phyloP scores from a whole-genome alignment of 305 asterid species.

The Fraxinus platypoda region DNA sequence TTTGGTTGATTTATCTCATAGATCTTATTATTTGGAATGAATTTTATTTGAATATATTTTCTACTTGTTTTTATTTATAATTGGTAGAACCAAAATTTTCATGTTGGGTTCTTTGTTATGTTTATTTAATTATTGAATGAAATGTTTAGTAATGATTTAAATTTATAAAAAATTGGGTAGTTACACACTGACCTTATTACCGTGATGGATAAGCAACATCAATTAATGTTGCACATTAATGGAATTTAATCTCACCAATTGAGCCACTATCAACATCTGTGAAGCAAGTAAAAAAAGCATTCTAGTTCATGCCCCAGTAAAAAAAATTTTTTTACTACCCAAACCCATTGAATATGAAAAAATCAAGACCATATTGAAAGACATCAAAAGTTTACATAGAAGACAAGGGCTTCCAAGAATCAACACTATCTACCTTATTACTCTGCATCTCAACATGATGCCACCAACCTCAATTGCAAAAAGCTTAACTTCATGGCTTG shows the following conservation, averaged over 20 bases:
- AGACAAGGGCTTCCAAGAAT: slow-evolving; percentile 18
- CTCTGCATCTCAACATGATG: slow-evolving; percentile 21
- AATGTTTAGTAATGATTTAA: too few relatives aligned
- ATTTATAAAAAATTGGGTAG: too few relatives aligned
- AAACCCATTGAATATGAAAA: background rate
- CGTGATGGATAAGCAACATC: background rate
- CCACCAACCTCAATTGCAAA: background rate
- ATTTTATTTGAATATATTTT: too few relatives aligned
- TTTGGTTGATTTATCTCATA: too few relatives aligned
- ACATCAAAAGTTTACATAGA: background rate
- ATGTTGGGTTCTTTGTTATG: too few relatives aligned
- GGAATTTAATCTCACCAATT: background rate
- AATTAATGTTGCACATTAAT: background rate
- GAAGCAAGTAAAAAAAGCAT: background rate
- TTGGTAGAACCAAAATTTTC: too few relatives aligned
- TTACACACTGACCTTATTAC: background rate
- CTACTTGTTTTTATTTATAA: too few relatives aligned
- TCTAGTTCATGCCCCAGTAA: background rate
- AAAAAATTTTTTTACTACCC: background rate
- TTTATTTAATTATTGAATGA: too few relatives aligned
- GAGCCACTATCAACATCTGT: background rate
- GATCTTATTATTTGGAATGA: too few relatives aligned
- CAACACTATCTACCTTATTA: slow-evolving; percentile 33
- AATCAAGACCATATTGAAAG: background rate
- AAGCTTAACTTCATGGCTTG: slow-evolving; percentile 57